phyloP scores from a whole-genome alignment of 106 monocot species.

The Platanthera zijinensis region DNA sequence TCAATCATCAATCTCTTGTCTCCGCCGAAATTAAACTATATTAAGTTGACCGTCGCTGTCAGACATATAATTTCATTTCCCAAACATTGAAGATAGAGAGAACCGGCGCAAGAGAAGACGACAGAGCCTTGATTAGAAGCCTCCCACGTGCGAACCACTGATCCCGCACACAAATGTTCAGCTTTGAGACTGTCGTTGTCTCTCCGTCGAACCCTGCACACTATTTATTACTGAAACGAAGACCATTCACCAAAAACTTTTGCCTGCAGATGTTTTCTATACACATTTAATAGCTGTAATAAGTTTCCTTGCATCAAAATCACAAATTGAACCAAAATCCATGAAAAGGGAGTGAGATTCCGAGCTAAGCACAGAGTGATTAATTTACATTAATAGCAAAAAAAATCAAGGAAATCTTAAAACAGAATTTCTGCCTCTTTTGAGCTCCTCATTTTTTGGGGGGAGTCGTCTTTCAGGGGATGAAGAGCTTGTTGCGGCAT shows the following conservation, averaged over 20 bases:
- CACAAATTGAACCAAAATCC: background rate
- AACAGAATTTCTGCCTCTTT: background rate
- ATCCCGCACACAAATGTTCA: background rate
- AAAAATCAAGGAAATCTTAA: background rate
- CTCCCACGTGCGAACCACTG: too few species aligned
- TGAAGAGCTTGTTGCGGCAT: slow-evolving; percentile 50
- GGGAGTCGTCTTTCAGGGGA: slow-evolving; percentile 24
- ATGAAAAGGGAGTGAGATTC: background rate
- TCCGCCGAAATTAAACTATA: too few species aligned
- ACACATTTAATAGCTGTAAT: background rate
- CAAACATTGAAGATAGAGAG: too few species aligned
- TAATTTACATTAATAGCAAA: background rate
- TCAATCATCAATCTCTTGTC: too few species aligned
- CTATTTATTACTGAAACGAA: background rate
- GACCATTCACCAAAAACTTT: background rate
- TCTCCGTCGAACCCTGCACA: background rate
- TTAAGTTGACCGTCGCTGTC: too few species aligned
- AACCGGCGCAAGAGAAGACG: too few species aligned
- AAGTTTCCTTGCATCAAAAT: background rate
- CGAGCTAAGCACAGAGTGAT: background rate
- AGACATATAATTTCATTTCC: too few species aligned
- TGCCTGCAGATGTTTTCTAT: background rate
- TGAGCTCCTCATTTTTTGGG: background rate
- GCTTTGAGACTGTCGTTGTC: background rate
- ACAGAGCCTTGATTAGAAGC: too few species aligned